These are phyloP conservation scores for Hypoxylon sp. DNA, from an alignment of 2,329 filamentous ascomycete genomes.

Conservation along the genomic window DNA sequence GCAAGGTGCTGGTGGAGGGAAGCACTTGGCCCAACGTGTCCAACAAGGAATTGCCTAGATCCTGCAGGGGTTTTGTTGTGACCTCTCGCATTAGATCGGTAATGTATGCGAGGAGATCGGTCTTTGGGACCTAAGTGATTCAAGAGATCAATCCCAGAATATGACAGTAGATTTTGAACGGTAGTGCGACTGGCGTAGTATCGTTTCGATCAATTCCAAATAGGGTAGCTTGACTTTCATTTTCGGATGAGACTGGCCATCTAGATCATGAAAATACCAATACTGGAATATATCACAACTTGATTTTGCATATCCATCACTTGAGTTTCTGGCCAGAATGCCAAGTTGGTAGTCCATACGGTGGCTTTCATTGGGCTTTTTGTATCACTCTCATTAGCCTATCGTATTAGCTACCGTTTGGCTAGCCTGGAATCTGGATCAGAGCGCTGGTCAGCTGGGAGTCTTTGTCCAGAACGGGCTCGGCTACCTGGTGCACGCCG, in stretches of 20 bases:
- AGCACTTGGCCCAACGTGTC: slow-evolving; percentile 29
- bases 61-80: slow-evolving; percentile 36
- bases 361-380: no score
- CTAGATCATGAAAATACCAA: no score
- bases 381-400: no score
- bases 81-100: slow-evolving; percentile 38
- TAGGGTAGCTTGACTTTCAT: no score
- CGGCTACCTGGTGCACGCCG: slow-evolving; percentile 9
- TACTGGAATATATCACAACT: no score
- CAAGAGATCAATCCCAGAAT: slow-evolving; percentile 5
- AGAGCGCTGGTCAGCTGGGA: slow-evolving; percentile 17
- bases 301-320: no score
- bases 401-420: no score
- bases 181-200: no score
- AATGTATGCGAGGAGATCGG: slow-evolving; percentile 33
- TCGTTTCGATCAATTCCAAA: no score
- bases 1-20: slow-evolving; percentile 28
- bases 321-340: no score
- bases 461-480: slow-evolving; percentile 14
- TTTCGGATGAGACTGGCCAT: no score
- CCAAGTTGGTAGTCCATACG: no score
- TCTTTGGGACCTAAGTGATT: slow-evolving; percentile 17
- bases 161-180: slow-evolving; percentile 23
- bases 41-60: slow-evolving; percentile 35
- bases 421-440: slow-evolving; percentile 20